Evolutionary conservation across 345 rosid genomes (phyloP).

Genomic region (Stellera chamaejasme): DNA sequence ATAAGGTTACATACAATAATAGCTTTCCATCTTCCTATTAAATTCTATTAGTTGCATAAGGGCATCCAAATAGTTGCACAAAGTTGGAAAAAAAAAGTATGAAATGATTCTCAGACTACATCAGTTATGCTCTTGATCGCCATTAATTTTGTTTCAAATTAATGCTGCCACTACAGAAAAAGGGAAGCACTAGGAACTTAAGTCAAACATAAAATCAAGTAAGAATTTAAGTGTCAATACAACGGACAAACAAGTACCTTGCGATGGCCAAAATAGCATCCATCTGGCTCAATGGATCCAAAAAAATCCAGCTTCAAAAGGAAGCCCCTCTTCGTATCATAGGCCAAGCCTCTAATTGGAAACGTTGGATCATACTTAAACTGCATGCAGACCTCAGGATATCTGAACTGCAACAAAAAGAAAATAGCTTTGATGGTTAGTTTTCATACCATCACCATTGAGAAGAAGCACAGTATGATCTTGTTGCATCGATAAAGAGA

Average conservation of each 20-base stretch:
- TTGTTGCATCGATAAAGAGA: background rate
- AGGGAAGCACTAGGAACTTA: no score
- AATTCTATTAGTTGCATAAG: no score
- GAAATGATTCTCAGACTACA: no score
- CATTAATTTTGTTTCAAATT: no score
- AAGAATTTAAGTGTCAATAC: background rate
- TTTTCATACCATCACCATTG: background rate
- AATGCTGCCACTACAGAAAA: no score
- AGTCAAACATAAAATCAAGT: no score
- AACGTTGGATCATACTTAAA: conserved; percentile 78
- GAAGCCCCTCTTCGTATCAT: conserved; percentile 77
- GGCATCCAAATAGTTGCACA: no score
- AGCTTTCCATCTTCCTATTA: no score
- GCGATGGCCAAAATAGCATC: conserved; percentile 87
- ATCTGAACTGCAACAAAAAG: conserved; percentile 54
- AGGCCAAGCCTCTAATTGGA: conserved; percentile 87
- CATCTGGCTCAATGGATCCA: conserved; percentile 94
- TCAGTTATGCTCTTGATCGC: no score
- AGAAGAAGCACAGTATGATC: background rate
- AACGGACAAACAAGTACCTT: conserved; percentile 40
- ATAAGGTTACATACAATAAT: no score
- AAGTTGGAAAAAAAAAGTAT: no score
- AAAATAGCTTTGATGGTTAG: background rate
- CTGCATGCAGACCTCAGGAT: conserved; percentile 64
- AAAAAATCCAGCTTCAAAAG: conserved; percentile 94